Conservation (phyloP, 1,284 basidiomycete genomes). For the Cutaneotrichosporon curvatum region DNA sequence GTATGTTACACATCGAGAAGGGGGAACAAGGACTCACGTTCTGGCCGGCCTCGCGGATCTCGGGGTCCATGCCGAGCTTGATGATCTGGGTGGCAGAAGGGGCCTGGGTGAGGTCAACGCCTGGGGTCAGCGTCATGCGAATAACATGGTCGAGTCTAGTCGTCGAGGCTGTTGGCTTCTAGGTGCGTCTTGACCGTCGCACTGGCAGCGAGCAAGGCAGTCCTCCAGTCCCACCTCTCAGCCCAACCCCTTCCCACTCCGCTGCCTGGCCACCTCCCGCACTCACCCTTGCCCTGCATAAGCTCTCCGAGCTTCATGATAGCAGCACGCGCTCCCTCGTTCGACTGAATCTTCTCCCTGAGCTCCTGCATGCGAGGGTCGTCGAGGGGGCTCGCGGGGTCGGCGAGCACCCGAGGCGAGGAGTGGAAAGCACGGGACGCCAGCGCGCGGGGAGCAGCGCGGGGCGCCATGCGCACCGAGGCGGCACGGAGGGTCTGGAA, state of each 20-base stretch:
- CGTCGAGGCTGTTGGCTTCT: background rate
- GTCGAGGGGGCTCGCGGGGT: constrained; percentile 19
- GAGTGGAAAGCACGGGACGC: constrained; percentile 9
- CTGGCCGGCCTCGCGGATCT: constrained; percentile 31
- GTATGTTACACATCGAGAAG: background rate
- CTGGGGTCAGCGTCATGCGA: constrained; percentile 13
- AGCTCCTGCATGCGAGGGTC: constrained; percentile 32
- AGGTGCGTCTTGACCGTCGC: background rate
- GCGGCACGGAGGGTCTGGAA: constrained; percentile 3
- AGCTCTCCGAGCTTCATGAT: constrained; percentile 29
- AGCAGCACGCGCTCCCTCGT: constrained; percentile 31
- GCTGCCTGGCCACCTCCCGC: too few species aligned
- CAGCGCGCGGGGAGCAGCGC: background rate
- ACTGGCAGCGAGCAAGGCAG: background rate
- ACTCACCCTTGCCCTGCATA: constrained; percentile 37
- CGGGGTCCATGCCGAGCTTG: constrained; percentile 36
- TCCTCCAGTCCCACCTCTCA: background rate
- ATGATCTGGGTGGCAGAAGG: constrained; percentile 32
- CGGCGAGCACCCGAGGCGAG: constrained; percentile 18
- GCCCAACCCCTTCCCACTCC: too few species aligned
- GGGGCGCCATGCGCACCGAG: background rate
- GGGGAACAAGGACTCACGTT: constrained; percentile 21
- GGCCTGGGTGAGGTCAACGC: constrained; percentile 30
- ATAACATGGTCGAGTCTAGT: too few species aligned
- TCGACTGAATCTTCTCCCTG: constrained; percentile 30